A percentile compares a stretch with the other conserved stretches of the same genome.
Conservation (phyloP, 2,329 filamentous ascomycete species). For the Fusarium luffae region DNA sequence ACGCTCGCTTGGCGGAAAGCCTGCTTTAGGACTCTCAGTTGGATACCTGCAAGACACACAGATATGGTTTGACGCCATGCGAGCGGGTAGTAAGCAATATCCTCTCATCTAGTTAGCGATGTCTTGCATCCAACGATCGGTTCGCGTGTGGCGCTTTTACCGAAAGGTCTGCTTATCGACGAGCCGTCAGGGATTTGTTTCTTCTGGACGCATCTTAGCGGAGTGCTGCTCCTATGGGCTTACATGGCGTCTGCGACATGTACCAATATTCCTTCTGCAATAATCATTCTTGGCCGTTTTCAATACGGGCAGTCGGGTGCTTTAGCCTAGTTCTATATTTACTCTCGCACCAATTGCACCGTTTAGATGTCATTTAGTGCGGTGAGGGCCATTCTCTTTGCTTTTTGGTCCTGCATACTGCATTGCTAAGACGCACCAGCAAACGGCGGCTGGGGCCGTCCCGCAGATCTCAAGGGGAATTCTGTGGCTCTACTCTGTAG, state of each 20-base stretch:
- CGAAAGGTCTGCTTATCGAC: slow-evolving; percentile 18
- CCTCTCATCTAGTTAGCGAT: slow-evolving; percentile 10
- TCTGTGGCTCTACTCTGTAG: not conserved
- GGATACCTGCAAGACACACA: slow-evolving; percentile 18
- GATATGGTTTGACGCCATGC: slow-evolving; percentile 7
- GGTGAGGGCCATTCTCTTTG: slow-evolving; percentile 4
- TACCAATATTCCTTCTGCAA: slow-evolving; percentile 8
- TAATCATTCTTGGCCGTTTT: slow-evolving; percentile 16
- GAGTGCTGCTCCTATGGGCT: slow-evolving; percentile 17
- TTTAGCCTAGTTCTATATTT: slow-evolving; percentile 32
- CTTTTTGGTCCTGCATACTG: slow-evolving; percentile 17
- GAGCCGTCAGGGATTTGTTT: not conserved
- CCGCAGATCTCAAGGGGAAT: not conserved
- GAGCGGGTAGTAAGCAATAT: slow-evolving; percentile 18
- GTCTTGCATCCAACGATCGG: slow-evolving; percentile 19
- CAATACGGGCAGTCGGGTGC: slow-evolving; percentile 24
- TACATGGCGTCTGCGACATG: slow-evolving; percentile 14
- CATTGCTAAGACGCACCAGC: not conserved
- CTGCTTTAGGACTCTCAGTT: not conserved
- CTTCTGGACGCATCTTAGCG: slow-evolving; percentile 17
- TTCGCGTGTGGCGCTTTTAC: slow-evolving; percentile 20
- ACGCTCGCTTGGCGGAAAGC: not conserved
- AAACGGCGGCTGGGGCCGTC: slow-evolving; percentile 2
- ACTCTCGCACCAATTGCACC: slow-evolving; percentile 23
- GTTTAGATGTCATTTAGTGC: slow-evolving; percentile 12